Percentiles rank a stretch among this genome's conserved stretches.
Conservation (phyloP, 139 green algal genomes). For the Edaphochlamys debaryana region DNA sequence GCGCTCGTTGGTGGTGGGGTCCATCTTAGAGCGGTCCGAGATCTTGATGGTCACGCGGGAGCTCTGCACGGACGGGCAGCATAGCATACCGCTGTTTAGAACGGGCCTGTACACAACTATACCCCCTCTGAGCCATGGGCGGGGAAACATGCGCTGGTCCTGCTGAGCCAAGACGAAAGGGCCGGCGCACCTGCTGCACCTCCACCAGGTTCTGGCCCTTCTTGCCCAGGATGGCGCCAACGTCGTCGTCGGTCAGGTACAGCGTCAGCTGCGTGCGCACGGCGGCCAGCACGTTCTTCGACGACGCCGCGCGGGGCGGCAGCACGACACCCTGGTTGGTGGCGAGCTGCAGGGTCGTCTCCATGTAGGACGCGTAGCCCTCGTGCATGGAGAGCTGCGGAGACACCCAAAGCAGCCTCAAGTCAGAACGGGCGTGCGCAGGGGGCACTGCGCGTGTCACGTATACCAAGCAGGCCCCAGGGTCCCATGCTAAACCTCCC, state of each 20-base stretch:
- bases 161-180: too few species aligned
- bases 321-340: slow-evolving; percentile 66
- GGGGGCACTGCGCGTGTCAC: too few species aligned
- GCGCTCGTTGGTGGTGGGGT: slow-evolving; percentile 63
- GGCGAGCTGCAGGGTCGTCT: slow-evolving; percentile 72
- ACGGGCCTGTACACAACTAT: too few species aligned
- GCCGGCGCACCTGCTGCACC: slow-evolving; percentile 60
- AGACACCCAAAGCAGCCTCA: too few species aligned
- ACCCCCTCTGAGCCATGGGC: neutral
- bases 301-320: slow-evolving; percentile 40
- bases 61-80: slow-evolving; percentile 46
- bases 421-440: too few species aligned
- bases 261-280: slow-evolving; percentile 37
- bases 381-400: slow-evolving; percentile 63
- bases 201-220: slow-evolving; percentile 60
- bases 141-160: too few species aligned
- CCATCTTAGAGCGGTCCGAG: slow-evolving; percentile 68
- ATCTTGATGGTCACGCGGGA: slow-evolving; percentile 73
- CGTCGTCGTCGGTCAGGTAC: slow-evolving; percentile 66
- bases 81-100: too few species aligned
- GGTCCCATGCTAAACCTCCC: too few species aligned
- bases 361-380: slow-evolving; percentile 68
- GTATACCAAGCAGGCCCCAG: too few species aligned
- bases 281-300: slow-evolving; percentile 50
- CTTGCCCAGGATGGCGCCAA: slow-evolving; percentile 69